Conservation (phyloP, 768 basidiomycete genomes). For the Cystobasidium ongulense region DNA sequence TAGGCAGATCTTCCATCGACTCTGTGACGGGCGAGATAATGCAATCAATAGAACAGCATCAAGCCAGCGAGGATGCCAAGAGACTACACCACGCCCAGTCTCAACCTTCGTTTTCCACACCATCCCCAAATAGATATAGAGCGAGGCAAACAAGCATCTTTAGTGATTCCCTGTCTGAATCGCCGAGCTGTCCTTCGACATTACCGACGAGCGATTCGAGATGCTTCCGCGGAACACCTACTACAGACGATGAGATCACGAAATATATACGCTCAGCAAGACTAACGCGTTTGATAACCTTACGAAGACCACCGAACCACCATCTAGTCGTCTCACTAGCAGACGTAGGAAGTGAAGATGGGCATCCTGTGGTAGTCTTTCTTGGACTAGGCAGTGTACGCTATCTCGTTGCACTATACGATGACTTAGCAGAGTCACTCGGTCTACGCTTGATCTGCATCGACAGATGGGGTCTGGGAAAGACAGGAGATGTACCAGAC, state of each 20-base stretch:
- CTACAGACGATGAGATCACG: constrained; percentile 50
- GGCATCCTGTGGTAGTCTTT: constrained; percentile 81
- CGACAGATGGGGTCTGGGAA: constrained; percentile 92
- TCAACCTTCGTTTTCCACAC: background rate
- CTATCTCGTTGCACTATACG: constrained; percentile 88
- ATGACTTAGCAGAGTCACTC: constrained; percentile 85
- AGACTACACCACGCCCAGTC: background rate
- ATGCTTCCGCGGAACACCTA: background rate
- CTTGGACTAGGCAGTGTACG: constrained; percentile 89
- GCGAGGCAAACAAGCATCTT: background rate
- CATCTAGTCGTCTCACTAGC: constrained; percentile 55
- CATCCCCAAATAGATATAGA: background rate
- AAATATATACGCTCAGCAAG: constrained; percentile 77
- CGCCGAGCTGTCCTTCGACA: background rate
- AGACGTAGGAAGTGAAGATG: constrained; percentile 76
- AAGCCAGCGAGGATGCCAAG: background rate
- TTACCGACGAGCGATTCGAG: background rate
- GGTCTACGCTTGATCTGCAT: constrained; percentile 84
- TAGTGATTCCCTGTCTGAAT: background rate
- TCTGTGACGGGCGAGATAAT: constrained; percentile 76
- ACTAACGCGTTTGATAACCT: constrained; percentile 69
- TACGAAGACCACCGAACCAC: constrained; percentile 72
- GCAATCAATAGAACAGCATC: constrained; percentile 50
- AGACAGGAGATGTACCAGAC: constrained; percentile 58
- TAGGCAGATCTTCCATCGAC: constrained; percentile 69